Conservation (phyloP, 345 rosid species). For the Citrus sinensis region DNA sequence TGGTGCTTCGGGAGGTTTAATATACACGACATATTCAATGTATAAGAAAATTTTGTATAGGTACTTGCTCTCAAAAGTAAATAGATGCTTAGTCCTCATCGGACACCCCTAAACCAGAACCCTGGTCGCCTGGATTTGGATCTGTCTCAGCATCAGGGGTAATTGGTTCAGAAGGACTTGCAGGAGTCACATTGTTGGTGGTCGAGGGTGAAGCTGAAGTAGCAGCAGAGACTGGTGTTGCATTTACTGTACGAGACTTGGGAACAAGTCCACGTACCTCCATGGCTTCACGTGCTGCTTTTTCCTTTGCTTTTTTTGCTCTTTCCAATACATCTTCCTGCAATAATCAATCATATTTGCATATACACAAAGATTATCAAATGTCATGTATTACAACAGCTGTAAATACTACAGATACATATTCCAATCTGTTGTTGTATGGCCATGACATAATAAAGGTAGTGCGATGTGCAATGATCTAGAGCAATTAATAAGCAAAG, state of each 20-base stretch:
- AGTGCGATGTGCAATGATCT: neutral
- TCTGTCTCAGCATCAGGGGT: slow-evolving; percentile 8
- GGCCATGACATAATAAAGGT: neutral
- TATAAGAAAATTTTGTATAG: neutral
- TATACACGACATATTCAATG: neutral
- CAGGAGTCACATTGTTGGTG: neutral
- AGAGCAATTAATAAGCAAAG: neutral
- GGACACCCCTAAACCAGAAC: slow-evolving; percentile 14
- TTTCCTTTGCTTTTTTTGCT: slow-evolving; percentile 76
- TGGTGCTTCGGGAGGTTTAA: neutral
- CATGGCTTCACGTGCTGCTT: slow-evolving; percentile 70
- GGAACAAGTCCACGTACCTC: slow-evolving; percentile 51
- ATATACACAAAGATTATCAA: neutral
- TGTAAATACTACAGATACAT: neutral
- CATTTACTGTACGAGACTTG: slow-evolving; percentile 21
- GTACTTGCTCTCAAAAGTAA: neutral
- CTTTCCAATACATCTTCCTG: slow-evolving; percentile 84
- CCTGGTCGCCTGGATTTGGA: slow-evolving; percentile 12
- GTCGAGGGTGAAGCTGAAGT: slow-evolving; percentile 18
- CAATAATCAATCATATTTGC: neutral
- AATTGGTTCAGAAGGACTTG: slow-evolving; percentile 9
- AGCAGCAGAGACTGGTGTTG: slow-evolving; percentile 13
- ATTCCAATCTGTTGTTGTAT: neutral
- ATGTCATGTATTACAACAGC: neutral
- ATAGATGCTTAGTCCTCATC: slow-evolving; percentile 8